Evolutionary conservation across 257 asterid species (phyloP), one percentile per base, ranked within the genome.

Genomic region (Lantana camara): DNA sequence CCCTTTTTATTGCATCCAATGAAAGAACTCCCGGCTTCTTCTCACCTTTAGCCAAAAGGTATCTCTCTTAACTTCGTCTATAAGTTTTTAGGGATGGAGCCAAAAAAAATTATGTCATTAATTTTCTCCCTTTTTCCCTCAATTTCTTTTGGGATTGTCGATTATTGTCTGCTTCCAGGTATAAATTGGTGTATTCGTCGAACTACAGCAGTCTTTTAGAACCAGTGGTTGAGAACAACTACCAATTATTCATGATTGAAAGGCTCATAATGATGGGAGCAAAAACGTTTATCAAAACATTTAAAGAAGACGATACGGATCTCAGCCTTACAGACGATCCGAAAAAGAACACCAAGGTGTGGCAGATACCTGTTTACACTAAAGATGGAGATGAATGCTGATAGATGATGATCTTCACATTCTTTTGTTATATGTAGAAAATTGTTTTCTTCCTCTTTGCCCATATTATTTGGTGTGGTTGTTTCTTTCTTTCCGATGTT

Each of bases 271-370:
- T 86, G 87, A 84, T 70, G 89, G 95, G 97, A 41, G 95, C 99
- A 7, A 90, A 84, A 80, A 82, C 81, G 27, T 77, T 83, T 52
- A 81, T 94, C 34, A 71, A 62, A 60, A 90, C 97, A 3, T 86
- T 55, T 77, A 90, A 84, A 71, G 96, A 84, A 76, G 84, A 74
- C 0, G 93, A 80, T 37, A 63, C 68, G 0, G 96, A 83, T 79
- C 88, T 84, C 66, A 83, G 95, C 83, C 96, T 90, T 24, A 88
- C 96, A 1, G 96, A 94, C 51, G 97, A 94, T 75, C 93, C 97
- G 27, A 90, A 90, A 73, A 94, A 94, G 93, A 90, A 90, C 71
- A 81, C 80, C 38, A 94, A 90, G 77, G 57, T 44, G 37, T 94
- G 97, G 97, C 84, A 90, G 46, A 73, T 81, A 51, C 96, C 97